phyloP scores from a whole-genome alignment of 805 yeast species.

The Candida broadrunensis region DNA sequence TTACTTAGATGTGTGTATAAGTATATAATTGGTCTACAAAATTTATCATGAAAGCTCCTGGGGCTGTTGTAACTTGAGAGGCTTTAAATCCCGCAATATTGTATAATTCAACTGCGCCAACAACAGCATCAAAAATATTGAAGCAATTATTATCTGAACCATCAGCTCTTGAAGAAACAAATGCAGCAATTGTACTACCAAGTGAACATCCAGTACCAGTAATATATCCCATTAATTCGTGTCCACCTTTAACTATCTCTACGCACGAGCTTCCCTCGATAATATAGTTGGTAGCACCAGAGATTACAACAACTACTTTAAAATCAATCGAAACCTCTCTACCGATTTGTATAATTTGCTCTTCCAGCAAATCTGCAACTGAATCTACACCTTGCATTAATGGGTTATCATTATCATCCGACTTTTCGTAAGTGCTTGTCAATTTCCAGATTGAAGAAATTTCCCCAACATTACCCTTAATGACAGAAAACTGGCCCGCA shows the following conservation, averaged over 20 bases:
- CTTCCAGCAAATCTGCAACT: constrained; percentile 18
- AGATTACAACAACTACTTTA: constrained; percentile 63
- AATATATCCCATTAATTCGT: constrained; percentile 57
- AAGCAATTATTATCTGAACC: constrained; percentile 9
- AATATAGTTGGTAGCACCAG: constrained; percentile 49
- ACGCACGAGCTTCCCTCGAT: constrained; percentile 11
- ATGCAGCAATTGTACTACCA: constrained; percentile 68
- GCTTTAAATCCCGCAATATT: constrained; percentile 63
- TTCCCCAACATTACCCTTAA: constrained; percentile 88
- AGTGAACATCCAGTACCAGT: constrained; percentile 86
- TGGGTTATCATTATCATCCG: constrained; percentile 18
- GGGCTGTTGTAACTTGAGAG: constrained; percentile 38
- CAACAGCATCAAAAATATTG: constrained; percentile 44
- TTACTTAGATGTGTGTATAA: constrained; percentile 5
- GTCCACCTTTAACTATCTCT: constrained; percentile 50
- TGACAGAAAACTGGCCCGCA: constrained; percentile 58
- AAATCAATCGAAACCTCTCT: constrained; percentile 46
- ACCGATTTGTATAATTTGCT: constrained; percentile 39
- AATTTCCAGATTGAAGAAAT: constrained; percentile 55
- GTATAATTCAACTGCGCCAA: constrained; percentile 54
- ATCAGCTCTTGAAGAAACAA: constrained; percentile 44
- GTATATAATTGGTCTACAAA: constrained; percentile 43
- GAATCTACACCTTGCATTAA: constrained; percentile 77
- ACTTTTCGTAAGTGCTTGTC: constrained; percentile 15
- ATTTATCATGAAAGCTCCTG: constrained; percentile 50